A percentile compares a stretch with the other conserved stretches of the same genome.
Conservation (phyloP, 2,329 filamentous ascomycete genomes). For the Pyricularia sp. region DNA sequence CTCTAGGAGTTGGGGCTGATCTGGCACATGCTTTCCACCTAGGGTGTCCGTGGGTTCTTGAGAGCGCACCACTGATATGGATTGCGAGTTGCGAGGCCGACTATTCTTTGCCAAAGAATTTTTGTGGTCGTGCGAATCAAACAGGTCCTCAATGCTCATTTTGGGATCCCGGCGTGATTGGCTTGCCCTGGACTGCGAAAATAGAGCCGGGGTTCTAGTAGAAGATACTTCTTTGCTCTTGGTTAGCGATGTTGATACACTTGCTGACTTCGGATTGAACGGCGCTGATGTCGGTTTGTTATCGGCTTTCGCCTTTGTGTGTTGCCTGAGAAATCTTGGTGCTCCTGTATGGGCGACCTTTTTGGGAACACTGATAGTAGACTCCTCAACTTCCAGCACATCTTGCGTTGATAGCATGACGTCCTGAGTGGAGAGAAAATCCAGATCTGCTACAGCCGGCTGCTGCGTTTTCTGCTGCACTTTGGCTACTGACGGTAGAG, state of each 20-base stretch:
- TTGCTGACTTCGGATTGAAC: neutral
- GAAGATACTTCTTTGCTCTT: neutral
- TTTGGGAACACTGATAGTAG: slow-evolving; percentile 7
- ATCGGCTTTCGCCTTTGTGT: slow-evolving; percentile 14
- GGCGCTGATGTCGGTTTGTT: slow-evolving; percentile 13
- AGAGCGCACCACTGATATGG: neutral
- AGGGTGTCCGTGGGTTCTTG: neutral
- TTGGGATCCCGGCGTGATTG: slow-evolving; percentile 8
- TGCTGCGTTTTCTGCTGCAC: neutral
- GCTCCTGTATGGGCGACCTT: neutral
- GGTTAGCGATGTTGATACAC: neutral
- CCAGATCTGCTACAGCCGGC: slow-evolving; percentile 9
- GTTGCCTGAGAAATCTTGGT: neutral
- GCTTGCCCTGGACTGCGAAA: neutral
- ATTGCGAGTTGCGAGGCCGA: neutral
- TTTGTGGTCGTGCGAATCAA: slow-evolving; percentile 1
- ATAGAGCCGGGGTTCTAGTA: neutral
- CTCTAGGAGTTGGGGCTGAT: neutral
- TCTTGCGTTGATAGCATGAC: slow-evolving; percentile 33
- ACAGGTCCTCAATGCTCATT: slow-evolving; percentile 5
- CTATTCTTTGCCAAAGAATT: neutral
- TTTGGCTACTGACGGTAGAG: neutral
- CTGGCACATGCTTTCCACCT: neutral
- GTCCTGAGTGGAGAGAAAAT: slow-evolving; percentile 32
- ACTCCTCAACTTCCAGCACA: slow-evolving; percentile 25